These are phyloP conservation scores for Drechmeria coniospora DNA, from an alignment of 2,329 filamentous ascomycete genomes.

Conservation along the genomic window DNA sequence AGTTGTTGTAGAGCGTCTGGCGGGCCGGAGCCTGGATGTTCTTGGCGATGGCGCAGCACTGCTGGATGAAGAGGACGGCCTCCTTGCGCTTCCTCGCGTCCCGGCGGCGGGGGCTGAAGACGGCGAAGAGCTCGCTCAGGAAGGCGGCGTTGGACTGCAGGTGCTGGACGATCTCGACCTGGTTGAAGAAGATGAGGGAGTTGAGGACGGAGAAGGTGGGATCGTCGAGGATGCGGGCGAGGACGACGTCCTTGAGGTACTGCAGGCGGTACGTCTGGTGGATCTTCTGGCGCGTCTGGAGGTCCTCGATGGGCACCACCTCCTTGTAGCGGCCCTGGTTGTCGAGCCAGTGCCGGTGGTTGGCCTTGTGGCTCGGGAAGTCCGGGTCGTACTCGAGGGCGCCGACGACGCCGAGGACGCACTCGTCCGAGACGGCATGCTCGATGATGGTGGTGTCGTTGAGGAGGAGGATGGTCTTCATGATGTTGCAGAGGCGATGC, in stretches of 20 bases:
- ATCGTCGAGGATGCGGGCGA: slow-evolving; percentile 90
- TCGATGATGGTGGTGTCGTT: slow-evolving; percentile 95
- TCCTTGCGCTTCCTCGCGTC: slow-evolving; percentile 72
- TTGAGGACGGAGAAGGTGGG: slow-evolving; percentile 96
- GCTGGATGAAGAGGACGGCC: slow-evolving; percentile 89
- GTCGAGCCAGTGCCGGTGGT: slow-evolving; percentile 83
- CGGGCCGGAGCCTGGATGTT: slow-evolving; percentile 75
- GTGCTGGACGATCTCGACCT: slow-evolving; percentile 93
- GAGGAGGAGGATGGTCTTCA: slow-evolving; percentile 88
- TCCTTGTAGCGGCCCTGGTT: slow-evolving; percentile 89
- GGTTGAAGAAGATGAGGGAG: slow-evolving; percentile 96
- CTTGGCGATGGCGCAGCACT: slow-evolving; percentile 88
- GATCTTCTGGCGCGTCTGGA: slow-evolving; percentile 72
- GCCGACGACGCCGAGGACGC: slow-evolving; percentile 82
- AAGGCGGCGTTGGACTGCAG: slow-evolving; percentile 71
- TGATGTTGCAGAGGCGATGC: slow-evolving; percentile 89
- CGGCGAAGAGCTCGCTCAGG: slow-evolving; percentile 70
- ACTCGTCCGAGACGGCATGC: slow-evolving; percentile 76
- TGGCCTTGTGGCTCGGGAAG: slow-evolving; percentile 93
- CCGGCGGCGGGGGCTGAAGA: slow-evolving; percentile 54
- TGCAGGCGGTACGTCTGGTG: slow-evolving; percentile 91
- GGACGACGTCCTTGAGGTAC: slow-evolving; percentile 95
- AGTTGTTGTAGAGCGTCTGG: slow-evolving; percentile 74
- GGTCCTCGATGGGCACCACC: slow-evolving; percentile 82
- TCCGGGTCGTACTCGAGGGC: slow-evolving; percentile 96